phyloP scores from a whole-genome alignment of 2,329 filamentous ascomycete species.

The Sporothrix dimorphospora region DNA sequence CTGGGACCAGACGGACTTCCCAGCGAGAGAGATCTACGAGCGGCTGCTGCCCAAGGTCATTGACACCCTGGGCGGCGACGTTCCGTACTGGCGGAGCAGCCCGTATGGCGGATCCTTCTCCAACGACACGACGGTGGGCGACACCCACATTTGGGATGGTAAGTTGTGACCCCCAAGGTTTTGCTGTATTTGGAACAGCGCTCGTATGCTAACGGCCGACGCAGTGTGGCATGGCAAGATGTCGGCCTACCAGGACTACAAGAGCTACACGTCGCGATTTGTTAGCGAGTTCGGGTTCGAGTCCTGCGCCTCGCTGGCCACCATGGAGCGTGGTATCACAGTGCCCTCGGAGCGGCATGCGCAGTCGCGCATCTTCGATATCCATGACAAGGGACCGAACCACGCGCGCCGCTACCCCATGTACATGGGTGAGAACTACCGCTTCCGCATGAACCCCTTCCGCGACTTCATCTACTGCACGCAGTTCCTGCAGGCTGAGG shows the following conservation, averaged over 20 bases:
- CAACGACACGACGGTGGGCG: slow-evolving; percentile 69
- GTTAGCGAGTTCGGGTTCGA: slow-evolving; percentile 83
- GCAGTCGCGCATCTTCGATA: slow-evolving; percentile 73
- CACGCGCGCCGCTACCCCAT: slow-evolving; percentile 71
- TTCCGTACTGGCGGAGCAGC: slow-evolving; percentile 70
- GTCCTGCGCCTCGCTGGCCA: slow-evolving; percentile 73
- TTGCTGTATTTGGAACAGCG: not conserved
- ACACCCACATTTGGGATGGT: slow-evolving; percentile 78
- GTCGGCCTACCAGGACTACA: slow-evolving; percentile 73
- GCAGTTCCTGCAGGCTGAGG: slow-evolving; percentile 56
- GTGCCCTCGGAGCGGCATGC: slow-evolving; percentile 57
- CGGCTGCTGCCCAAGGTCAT: slow-evolving; percentile 69
- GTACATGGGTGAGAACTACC: slow-evolving; percentile 74
- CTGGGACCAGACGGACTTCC: slow-evolving; percentile 77
- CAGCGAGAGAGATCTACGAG: slow-evolving; percentile 77
- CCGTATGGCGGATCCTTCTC: slow-evolving; percentile 68
- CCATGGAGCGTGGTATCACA: slow-evolving; percentile 68
- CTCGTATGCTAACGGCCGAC: not conserved
- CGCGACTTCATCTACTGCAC: slow-evolving; percentile 37
- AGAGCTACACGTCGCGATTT: slow-evolving; percentile 72
- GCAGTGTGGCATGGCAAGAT: slow-evolving; percentile 66
- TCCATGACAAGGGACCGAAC: slow-evolving; percentile 78
- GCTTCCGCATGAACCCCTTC: slow-evolving; percentile 36
- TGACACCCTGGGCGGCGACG: slow-evolving; percentile 46
- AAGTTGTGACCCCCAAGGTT: not conserved